Base-by-base conservation (phyloP, 2,329 filamentous ascomycete species). In the Blastomyces parvus region DNA sequence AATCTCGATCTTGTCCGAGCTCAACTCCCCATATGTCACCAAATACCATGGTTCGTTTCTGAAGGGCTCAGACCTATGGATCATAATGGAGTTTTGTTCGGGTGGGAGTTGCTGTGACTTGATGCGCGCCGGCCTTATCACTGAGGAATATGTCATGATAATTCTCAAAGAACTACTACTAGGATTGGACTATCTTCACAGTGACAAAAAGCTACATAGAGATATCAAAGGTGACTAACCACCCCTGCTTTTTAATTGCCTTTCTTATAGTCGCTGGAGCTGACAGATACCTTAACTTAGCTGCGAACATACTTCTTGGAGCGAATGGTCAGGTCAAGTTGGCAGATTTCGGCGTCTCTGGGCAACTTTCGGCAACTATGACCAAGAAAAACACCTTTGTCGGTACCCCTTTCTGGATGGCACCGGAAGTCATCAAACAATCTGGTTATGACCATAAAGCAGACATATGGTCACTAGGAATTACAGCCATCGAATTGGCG, bases 361-460 rank as follows among this genome's bases (percentile, higher is more conserved):
- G 93, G 36, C 94, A 97, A 77, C 83, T 97, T 27, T 95, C 93
- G 11, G 93, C 93, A 7, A 99, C 93, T 59, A 97, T 97, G 92
- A 97, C 93, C 66, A 97, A 97, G 82, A 97, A 97, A 80, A 97
- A 97, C 74, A 97, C 93, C 0, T 99, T 97, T 75, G 93, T 99
- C 40, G 94, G 94, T 42, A 97, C 93, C 0, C 93, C 94, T 0
- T 99, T 97, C 74, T 99, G 94, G 94, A 99, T 99, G 93, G 93
- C 94, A 2, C 93, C 93, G 13, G 93, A 99, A 78, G 93, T 97
- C 62, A 99, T 99, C 76, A 96, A 96, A 78, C 93, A 99, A 76
- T 96, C 91, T 64, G 93, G 93, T 59, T 97, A 97, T 79, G 93
- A 97, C 75, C 91, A 96, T 79, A 97, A 97, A 78, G 93, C 93